These are phyloP conservation scores for Grammothele lineata DNA, from an alignment of 768 basidiomycete genomes.

Conservation along the genomic window DNA sequence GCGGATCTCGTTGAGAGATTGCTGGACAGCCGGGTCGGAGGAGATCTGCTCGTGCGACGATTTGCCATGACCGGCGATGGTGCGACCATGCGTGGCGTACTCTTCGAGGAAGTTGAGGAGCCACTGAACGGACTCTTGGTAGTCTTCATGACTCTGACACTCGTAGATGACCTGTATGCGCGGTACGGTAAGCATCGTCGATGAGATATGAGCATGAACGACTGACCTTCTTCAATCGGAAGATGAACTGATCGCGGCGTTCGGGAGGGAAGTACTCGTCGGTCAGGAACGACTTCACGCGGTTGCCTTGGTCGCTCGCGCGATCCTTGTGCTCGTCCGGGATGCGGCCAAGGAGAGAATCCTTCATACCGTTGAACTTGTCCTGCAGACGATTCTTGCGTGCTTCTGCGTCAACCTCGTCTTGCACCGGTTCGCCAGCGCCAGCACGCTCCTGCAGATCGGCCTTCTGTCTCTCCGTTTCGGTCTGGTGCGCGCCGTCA, in stretches of 20 bases:
- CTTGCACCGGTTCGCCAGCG: conserved; percentile 23
- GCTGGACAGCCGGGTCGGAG: conserved; percentile 54
- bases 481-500: conserved; percentile 9
- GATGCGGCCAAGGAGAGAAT: conserved; percentile 48
- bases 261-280: conserved; percentile 91
- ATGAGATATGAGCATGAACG: too few relatives aligned
- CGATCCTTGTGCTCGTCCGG: conserved; percentile 65
- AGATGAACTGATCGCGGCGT: conserved; percentile 89
- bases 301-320: conserved; percentile 48
- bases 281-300: conserved; percentile 60
- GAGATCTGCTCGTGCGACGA: conserved; percentile 20
- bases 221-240: conserved; percentile 75
- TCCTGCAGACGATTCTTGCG: conserved; percentile 31
- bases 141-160: conserved; percentile 88
- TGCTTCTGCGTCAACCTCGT: conserved; percentile 34
- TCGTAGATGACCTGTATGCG: conserved; percentile 78
- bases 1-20: conserved; percentile 60
- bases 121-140: conserved; percentile 77
- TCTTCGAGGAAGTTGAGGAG: conserved; percentile 57
- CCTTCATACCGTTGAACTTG: conserved; percentile 30
- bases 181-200: too few relatives aligned
- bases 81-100: conserved; percentile 45
- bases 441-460: conserved; percentile 19
- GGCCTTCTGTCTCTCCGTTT: conserved; percentile 17
- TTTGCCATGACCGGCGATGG: conserved; percentile 18